Percentiles rank a stretch among this genome's conserved stretches.
Evolutionary conservation across 345 rosid genomes (phyloP).

Genomic region (Excoecaria agallocha): DNA sequence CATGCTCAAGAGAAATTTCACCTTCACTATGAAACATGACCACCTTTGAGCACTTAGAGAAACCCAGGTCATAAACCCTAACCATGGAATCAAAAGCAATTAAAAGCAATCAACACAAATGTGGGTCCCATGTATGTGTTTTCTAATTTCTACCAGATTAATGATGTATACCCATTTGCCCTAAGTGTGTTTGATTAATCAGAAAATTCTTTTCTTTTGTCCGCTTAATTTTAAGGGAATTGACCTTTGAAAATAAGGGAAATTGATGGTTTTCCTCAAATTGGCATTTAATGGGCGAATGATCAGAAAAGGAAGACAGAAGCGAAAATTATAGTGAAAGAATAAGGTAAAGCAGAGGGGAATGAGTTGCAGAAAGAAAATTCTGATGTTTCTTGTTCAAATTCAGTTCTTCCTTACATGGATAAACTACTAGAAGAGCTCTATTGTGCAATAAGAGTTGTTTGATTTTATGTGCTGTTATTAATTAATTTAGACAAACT

Average conservation of each 20-base stretch:
- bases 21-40: too few species aligned
- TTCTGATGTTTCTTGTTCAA: conserved; percentile 30
- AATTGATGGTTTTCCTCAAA: conserved; percentile 4
- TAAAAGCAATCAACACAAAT: too few species aligned
- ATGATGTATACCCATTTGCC: background rate
- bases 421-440: conserved; percentile 88
- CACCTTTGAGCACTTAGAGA: too few species aligned
- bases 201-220: conserved; percentile 1
- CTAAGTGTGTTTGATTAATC: background rate
- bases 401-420: conserved; percentile 46
- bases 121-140: too few species aligned
- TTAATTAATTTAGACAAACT: conserved; percentile 1
- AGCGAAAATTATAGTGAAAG: conserved; percentile 15
- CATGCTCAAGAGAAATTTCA: too few species aligned
- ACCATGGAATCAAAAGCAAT: too few species aligned
- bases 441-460: conserved; percentile 81
- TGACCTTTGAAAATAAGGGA: background rate
- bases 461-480: background rate
- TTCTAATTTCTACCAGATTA: too few species aligned
- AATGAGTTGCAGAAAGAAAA: conserved; percentile 26
- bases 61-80: too few species aligned
- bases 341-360: conserved; percentile 27
- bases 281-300: conserved; percentile 25
- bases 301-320: conserved; percentile 27
- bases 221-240: background rate